Percentiles rank a stretch among this genome's conserved stretches.
phyloP scores from a whole-genome alignment of 495 filamentous ascomycete species.

The Hyaloscypha finlandica region DNA sequence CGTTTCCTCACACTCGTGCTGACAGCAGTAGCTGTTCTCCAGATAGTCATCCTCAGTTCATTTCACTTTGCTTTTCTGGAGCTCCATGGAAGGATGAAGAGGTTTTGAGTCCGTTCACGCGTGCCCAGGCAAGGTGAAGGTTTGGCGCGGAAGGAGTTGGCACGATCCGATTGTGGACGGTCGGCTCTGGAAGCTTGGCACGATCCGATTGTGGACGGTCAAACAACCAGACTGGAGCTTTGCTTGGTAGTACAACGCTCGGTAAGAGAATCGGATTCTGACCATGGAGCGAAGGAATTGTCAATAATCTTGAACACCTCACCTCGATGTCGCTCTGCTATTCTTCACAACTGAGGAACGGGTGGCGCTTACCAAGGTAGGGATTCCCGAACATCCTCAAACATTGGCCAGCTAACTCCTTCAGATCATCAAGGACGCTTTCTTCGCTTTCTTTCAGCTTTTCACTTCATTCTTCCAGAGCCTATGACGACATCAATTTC shows the following conservation, averaged over 20 bases:
- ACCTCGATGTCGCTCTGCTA: no score
- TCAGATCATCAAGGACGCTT: no score
- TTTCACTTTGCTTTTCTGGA: background rate
- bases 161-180: slow-evolving; percentile 1
- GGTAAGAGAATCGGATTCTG: slow-evolving; percentile 1
- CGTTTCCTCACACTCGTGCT: background rate
- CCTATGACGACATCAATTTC: no score
- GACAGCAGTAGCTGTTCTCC: background rate
- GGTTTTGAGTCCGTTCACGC: slow-evolving; percentile 2
- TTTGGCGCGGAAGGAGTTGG: background rate
- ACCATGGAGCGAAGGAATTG: background rate
- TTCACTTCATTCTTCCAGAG: no score
- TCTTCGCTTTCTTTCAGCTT: no score
- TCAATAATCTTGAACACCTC: background rate
- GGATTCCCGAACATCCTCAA: no score
- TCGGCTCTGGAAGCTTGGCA: background rate
- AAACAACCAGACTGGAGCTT: background rate
- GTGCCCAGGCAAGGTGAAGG: background rate
- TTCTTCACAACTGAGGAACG: no score
- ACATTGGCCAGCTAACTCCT: no score
- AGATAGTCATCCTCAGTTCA: background rate
- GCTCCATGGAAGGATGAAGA: background rate
- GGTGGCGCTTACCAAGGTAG: no score
- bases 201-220: background rate
- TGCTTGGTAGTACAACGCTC: slow-evolving; percentile 1